Base-by-base conservation (phyloP, 2,329 filamentous ascomycete genomes). In the Dryadomyces quercus-mongolicae region DNA sequence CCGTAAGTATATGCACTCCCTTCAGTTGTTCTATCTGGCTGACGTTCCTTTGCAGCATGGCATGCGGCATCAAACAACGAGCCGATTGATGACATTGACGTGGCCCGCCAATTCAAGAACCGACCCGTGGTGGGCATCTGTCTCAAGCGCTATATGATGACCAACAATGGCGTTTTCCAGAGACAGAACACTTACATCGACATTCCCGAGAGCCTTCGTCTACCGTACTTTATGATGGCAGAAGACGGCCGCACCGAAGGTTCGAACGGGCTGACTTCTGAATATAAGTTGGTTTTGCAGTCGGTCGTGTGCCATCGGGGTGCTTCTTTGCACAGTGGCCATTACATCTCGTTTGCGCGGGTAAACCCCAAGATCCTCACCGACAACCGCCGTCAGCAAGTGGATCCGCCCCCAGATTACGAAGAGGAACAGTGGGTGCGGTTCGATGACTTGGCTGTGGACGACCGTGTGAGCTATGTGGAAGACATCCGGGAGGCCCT, bases 281-380 rank as follows among this genome's bases (percentile, higher is more conserved):
- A 94, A 59, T 97, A 96, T 72, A 95, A 96, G 66, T 78, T 97
- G 12, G 86, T 90, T 2, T 71, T 98, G 51, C 91, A 96, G 67
- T 92, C 91, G 0, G 84, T 95, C 2, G 86, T 98, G 18, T 97
- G 93, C 63, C 93, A 98, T 67, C 82, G 90, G 38, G 93, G 93
- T 8, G 81, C 84, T 38, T 90, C 88, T 0, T 76, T 95, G 13
- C 82, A 94, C 62, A 91, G 87, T 15, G 93, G 93, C 0, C 93
- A 98, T 66, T 98, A 98, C 64, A 80, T 97, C 51, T 79, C 89
- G 1, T 85, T 96, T 59, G 84, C 91, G 38, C 80, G 92, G 52
- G 87, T 88, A 3, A 83, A 82, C n/a, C 77, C 71, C 9, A 77
- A 76, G 60, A 71, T 80, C 8, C 68, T 81, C n/a, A 80, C 76